phyloP scores from a whole-genome alignment of 768 basidiomycete species.

The Pleurotus cornucopiae region DNA sequence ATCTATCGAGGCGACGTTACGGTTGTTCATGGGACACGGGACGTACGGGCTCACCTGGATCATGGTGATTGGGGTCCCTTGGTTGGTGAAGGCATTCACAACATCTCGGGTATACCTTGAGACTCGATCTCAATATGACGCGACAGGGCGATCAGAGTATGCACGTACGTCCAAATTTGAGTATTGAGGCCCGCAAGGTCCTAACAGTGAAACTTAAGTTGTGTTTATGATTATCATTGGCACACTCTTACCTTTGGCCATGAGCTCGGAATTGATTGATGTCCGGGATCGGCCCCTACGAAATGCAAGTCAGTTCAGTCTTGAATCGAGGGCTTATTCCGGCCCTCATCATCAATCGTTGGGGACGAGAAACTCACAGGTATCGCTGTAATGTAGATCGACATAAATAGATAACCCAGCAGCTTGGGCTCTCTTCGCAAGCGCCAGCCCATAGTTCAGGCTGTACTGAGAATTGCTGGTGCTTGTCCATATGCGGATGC shows the following conservation, averaged over 20 bases:
- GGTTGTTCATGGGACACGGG: not conserved
- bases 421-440: conserved; percentile 52
- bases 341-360: not conserved
- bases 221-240: not conserved
- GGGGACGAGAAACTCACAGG: conserved; percentile 32
- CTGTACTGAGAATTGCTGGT: conserved; percentile 47
- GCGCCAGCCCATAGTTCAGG: conserved; percentile 43
- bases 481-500: conserved; percentile 62
- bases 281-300: conserved; percentile 61
- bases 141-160: not conserved
- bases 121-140: not conserved
- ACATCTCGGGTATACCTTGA: conserved; percentile 47
- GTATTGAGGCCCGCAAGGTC: conserved; percentile 47
- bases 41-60: conserved; percentile 33
- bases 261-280: conserved; percentile 53
- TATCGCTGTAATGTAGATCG: conserved; percentile 63
- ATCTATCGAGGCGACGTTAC: conserved; percentile 27
- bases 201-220: conserved; percentile 9
- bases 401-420: conserved; percentile 53
- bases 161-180: conserved; percentile 46
- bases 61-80: conserved; percentile 51
- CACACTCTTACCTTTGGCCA: conserved; percentile 38
- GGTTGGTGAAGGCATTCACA: conserved; percentile 45
- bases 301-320: not conserved
- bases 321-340: not conserved